Evolutionary conservation across 2,329 filamentous ascomycete species (phyloP).

Genomic region (Cladophialophora immunda): DNA sequence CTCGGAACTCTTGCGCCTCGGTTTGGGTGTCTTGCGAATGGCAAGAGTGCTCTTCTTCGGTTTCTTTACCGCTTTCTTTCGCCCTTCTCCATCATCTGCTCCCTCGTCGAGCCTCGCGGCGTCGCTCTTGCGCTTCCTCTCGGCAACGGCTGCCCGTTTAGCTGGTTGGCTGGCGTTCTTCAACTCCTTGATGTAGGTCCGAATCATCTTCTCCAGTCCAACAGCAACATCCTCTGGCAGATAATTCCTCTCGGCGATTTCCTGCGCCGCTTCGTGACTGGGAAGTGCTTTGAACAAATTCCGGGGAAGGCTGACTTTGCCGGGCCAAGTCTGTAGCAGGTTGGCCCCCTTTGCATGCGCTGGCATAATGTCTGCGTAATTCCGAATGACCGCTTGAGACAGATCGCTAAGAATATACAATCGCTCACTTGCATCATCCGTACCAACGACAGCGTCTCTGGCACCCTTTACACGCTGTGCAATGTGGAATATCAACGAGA

Average conservation of each 20-base stretch:
- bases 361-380: slow-evolving; percentile 84
- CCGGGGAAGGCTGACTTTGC: slow-evolving; percentile 80
- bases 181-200: slow-evolving; percentile 69
- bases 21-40: slow-evolving; percentile 38
- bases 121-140: slow-evolving; percentile 56
- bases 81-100: slow-evolving; percentile 32
- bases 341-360: slow-evolving; percentile 66
- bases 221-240: slow-evolving; percentile 80
- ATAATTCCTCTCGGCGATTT: slow-evolving; percentile 86
- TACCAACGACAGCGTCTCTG: slow-evolving; percentile 75
- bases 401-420: slow-evolving; percentile 90
- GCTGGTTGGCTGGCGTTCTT: slow-evolving; percentile 41
- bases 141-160: slow-evolving; percentile 33
- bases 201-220: slow-evolving; percentile 78
- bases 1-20: slow-evolving; percentile 52
- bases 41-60: slow-evolving; percentile 35
- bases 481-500: slow-evolving; percentile 88
- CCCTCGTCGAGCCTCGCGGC: slow-evolving; percentile 38
- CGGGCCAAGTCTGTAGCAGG: slow-evolving; percentile 81
- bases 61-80: slow-evolving; percentile 38
- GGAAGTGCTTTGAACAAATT: slow-evolving; percentile 79
- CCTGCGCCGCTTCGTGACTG: slow-evolving; percentile 79
- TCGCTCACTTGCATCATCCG: slow-evolving; percentile 51
- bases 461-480: slow-evolving; percentile 93
- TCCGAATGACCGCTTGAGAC: slow-evolving; percentile 79